phyloP scores from a whole-genome alignment of 1,139 yeast species.

The Insectozyma bohioensis region DNA sequence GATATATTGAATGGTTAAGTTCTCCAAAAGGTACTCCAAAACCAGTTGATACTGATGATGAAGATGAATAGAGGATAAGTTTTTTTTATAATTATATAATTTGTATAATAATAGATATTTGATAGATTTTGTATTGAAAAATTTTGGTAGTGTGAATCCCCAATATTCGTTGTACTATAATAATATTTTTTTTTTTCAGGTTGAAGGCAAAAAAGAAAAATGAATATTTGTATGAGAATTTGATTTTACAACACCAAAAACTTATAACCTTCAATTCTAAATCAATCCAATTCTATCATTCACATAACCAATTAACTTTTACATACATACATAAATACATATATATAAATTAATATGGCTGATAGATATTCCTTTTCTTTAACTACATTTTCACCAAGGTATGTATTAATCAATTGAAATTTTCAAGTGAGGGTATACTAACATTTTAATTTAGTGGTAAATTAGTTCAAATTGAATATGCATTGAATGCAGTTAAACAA shows the following conservation, averaged over 20 bases:
- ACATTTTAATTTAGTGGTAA: conserved; percentile 63
- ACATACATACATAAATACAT: no score
- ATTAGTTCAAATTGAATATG: conserved; percentile 96
- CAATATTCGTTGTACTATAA: no score
- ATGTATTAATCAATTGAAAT: conserved; percentile 29
- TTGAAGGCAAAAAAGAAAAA: conserved; percentile 26
- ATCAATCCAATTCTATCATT: no score
- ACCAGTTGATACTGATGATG: conserved; percentile 91
- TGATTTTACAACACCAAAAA: no score
- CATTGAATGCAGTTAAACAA: conserved; percentile 94
- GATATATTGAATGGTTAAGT: conserved; percentile 92
- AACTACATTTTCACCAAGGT: conserved; percentile 95
- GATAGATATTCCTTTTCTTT: conserved; percentile 97
- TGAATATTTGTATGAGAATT: no score
- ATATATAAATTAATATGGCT: conserved; percentile 56
- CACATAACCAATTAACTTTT: no score
- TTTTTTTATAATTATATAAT: no score
- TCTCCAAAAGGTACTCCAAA: conserved; percentile 98
- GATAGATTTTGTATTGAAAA: no score
- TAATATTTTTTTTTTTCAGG: conserved; percentile 1
- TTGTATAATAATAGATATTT: no score
- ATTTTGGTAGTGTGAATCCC: no score
- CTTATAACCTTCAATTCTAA: no score
- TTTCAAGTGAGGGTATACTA: conserved; percentile 5
- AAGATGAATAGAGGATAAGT: conserved; percentile 51